Evolutionary conservation across 768 basidiomycete species (phyloP).

Genomic region (Xerocomellus intermedius): DNA sequence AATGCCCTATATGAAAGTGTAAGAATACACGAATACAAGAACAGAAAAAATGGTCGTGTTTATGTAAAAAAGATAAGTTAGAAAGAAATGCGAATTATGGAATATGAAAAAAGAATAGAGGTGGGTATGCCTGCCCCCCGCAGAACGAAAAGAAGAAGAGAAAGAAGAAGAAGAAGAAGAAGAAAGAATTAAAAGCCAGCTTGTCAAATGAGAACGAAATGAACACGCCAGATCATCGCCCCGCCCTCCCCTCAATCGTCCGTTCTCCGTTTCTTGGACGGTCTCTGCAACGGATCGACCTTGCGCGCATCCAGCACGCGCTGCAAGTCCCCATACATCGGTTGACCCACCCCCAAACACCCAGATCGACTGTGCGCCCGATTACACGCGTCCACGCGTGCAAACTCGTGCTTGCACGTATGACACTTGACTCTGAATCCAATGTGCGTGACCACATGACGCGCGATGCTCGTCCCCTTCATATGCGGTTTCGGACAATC

Average conservation of each 20-base stretch:
- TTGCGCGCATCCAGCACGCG: conserved; percentile 28
- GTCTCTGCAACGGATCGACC: conserved; percentile 19
- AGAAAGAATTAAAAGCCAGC: neutral
- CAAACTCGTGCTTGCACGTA: conserved; percentile 33
- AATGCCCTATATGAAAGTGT: neutral
- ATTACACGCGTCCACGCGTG: conserved; percentile 34
- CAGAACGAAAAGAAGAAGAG: neutral
- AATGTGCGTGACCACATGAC: conserved; percentile 33
- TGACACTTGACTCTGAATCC: conserved; percentile 31
- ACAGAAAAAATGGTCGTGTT: neutral
- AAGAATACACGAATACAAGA: neutral
- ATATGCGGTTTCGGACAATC: conserved; percentile 28
- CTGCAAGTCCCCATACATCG: conserved; percentile 31
- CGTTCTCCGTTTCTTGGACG: conserved; percentile 31
- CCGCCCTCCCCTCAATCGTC: conserved; percentile 20
- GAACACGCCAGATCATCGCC: neutral
- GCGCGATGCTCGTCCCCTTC: conserved; percentile 35
- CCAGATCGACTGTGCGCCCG: conserved; percentile 34
- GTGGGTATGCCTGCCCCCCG: neutral
- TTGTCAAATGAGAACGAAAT: conserved; percentile 1
- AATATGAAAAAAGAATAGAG: neutral
- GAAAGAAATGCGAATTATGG: neutral
- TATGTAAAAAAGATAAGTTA: conserved; percentile 23
- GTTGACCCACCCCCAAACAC: conserved; percentile 29
- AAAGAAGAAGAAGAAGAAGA: neutral